Base-by-base conservation (phyloP, 495 filamentous ascomycete genomes). In the Mycothermus thermophilus region DNA sequence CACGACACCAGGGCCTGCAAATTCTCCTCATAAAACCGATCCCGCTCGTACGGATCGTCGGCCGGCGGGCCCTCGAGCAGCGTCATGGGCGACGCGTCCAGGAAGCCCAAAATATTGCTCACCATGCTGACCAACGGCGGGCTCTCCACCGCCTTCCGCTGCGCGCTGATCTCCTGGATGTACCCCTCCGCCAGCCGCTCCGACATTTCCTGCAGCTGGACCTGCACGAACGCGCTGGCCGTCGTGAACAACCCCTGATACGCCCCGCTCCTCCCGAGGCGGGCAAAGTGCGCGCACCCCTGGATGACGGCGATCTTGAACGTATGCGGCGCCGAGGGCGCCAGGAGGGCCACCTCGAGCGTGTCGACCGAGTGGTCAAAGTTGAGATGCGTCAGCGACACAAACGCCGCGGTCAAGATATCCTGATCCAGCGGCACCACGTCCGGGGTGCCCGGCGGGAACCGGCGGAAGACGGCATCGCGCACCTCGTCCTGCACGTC, bases 401-500 rank as follows among this genome's bases (percentile, higher is more conserved):
- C 72, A 48, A 77, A 74, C 8, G 74, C 65, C 22, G 72, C 70
- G n/a, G 72, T 75, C 56, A 76, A 73, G 34, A 77, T 54, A 37
- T 75, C 61, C 41, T 67, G 62, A 35, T 75, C 74, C 32, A 75
- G 67, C 17, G 58, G 39, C 8, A 49, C 46, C 10, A 51, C 57
- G 17, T 72, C 69, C 22, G 22, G 22, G 24, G 49, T 51, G 33
- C 61, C 54, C 6, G 59, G 58, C 10, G 57, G 45, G 27, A 66
- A 59, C 24, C 63, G 64, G 21, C 70, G 62, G 35, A 79, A 79
- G 14, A 77, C 69, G 27, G 72, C 72, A 32, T 77, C 74, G 16
- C 63, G 56, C 8, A 79, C 59, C 50, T 79, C 74, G 39, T 77
- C 72, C 46, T 76, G 74, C 13, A 79, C 65, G 44, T 78, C 74